Evolutionary conservation across 1,284 basidiomycete genomes (phyloP).

Genomic region (Moniliophthora roreri): DNA sequence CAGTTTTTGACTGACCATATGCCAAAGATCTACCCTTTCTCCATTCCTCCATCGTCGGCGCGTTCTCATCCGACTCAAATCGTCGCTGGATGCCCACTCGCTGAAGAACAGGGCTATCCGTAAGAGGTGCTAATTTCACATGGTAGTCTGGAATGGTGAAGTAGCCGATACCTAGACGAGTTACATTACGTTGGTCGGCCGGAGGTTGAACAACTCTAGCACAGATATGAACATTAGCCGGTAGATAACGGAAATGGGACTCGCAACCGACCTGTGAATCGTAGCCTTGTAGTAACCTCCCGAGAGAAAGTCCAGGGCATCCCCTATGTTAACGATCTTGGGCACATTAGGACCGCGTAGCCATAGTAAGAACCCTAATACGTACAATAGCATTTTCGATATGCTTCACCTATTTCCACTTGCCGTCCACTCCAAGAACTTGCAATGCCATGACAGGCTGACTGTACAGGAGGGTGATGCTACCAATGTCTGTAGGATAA

Average conservation of each 20-base stretch:
- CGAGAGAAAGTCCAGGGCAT: slow-evolving; percentile 50
- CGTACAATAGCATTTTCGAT: slow-evolving; percentile 15
- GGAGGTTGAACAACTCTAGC: slow-evolving; percentile 44
- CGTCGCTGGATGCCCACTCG: slow-evolving; percentile 29
- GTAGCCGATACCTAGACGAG: slow-evolving; percentile 52
- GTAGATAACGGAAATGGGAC: not conserved
- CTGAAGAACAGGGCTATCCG: slow-evolving; percentile 42
- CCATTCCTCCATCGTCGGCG: slow-evolving; percentile 37
- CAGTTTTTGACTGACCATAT: slow-evolving; percentile 33
- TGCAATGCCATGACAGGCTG: slow-evolving; percentile 14
- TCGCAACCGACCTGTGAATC: slow-evolving; percentile 33
- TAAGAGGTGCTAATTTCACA: slow-evolving; percentile 34
- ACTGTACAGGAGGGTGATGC: slow-evolving; percentile 46
- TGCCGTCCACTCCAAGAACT: slow-evolving; percentile 9
- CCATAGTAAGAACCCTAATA: slow-evolving; percentile 14
- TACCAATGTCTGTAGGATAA: slow-evolving; percentile 52
- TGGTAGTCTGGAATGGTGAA: slow-evolving; percentile 42
- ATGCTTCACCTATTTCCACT: slow-evolving; percentile 15
- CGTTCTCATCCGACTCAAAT: slow-evolving; percentile 28
- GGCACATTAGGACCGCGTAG: slow-evolving; percentile 7
- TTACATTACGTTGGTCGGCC: slow-evolving; percentile 42
- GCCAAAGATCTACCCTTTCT: slow-evolving; percentile 31
- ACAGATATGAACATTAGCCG: slow-evolving; percentile 24
- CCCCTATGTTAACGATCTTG: slow-evolving; percentile 44
- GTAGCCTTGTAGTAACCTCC: slow-evolving; percentile 44